Base-by-base conservation (phyloP, 495 filamentous ascomycete species). In the Penicillium daleae region DNA sequence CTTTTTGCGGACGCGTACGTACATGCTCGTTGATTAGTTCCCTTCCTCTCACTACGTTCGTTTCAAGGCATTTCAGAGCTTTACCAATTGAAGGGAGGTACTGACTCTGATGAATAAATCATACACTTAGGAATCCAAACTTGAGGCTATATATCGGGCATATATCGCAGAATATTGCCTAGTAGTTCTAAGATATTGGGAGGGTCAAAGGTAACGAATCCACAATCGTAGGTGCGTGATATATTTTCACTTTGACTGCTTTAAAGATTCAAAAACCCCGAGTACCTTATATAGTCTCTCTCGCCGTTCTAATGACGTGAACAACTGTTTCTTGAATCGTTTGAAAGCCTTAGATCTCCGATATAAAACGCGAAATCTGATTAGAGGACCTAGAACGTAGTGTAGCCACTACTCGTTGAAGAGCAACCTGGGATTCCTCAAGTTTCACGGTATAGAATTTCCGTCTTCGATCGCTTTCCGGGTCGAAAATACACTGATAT, bases 1-100 rank as follows among this genome's bases (percentile, higher is more conserved):
- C 0, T 13, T 51, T 51, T 29, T 51, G 48, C 24, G 48, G 9
- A 6, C 48, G 48, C 48, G 27, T 8, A 51, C 24, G 48, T 3
- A 51, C 48, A 51, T 6, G 27, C 48, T 29, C 10, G 48, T 51
- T 51, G 24, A 51, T 27, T 51, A 51, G 48, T 51, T 51, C 48
- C 48, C 48, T 51, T 51, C 22, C 48, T 51, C 48, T 51, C 48
- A 51, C 48, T 31, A 51, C 22, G 24, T 51, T 51, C 48, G 48
- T 51, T 31, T 29, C 48, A 51, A 24, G 27, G 48, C 22, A 51
- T 8, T 39, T 13, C 17, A 39, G 7, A 8, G 3, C 8, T 8
- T 8, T 3, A 32, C 8, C 4, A 8, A 32, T 32, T 32, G 29
- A 32, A 32, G 29, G 29, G 8, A 32, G 29, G 29, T 32, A 8